These are phyloP conservation scores for Byssothecium circinans DNA, from an alignment of 2,329 filamentous ascomycete species.

Conservation along the genomic window DNA sequence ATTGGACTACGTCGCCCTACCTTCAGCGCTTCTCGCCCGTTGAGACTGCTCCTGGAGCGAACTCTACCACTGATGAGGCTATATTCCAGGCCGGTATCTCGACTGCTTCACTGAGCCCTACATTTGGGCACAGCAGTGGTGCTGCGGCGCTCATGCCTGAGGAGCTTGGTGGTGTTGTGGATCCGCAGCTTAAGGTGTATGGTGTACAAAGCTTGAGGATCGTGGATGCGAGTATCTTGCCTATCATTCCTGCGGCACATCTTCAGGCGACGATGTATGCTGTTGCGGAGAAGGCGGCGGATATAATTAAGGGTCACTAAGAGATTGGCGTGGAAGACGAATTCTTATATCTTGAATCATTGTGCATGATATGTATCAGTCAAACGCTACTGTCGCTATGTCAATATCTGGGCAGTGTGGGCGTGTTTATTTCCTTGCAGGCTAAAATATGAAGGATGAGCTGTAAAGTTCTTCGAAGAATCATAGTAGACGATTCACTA, in stretches of 20 bases:
- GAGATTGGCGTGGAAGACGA: too few relatives aligned
- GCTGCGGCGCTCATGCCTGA: constrained; percentile 34
- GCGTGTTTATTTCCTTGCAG: too few relatives aligned
- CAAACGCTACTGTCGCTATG: too few relatives aligned
- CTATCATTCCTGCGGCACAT: constrained; percentile 31
- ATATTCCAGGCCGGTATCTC: constrained; percentile 15
- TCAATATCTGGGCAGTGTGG: too few relatives aligned
- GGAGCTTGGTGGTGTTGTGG: constrained; percentile 30
- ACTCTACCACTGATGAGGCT: constrained; percentile 21
- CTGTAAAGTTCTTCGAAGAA: too few relatives aligned
- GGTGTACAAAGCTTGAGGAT: constrained; percentile 31
- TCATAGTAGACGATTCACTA: too few relatives aligned
- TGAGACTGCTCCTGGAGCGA: constrained; percentile 31
- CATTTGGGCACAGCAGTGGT: constrained; percentile 10
- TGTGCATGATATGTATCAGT: too few relatives aligned
- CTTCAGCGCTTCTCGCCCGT: constrained; percentile 36
- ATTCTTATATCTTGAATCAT: too few relatives aligned
- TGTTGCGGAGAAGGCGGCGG: constrained; percentile 36
- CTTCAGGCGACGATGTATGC: constrained; percentile 36
- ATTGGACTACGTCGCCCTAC: constrained; percentile 24
- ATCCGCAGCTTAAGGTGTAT: constrained; percentile 25
- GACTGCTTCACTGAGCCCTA: constrained; percentile 5
- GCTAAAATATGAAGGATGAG: too few relatives aligned
- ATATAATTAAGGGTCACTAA: constrained; percentile 27
- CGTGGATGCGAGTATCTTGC: constrained; percentile 38